Base-by-base conservation (phyloP, 2,329 filamentous ascomycete genomes). In the Exserohilum turcica region DNA sequence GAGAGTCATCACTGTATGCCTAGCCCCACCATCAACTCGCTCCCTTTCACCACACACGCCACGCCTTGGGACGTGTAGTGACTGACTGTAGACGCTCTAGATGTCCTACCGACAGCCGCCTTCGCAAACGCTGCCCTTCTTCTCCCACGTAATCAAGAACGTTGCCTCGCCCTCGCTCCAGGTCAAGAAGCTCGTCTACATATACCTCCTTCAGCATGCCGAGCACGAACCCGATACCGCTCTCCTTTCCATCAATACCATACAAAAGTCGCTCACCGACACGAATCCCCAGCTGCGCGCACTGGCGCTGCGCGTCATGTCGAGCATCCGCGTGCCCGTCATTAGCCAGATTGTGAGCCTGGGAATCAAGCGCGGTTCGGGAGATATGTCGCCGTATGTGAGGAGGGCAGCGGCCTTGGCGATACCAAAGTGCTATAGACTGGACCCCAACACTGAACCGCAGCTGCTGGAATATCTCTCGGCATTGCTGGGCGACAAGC, bases 141-240 rank as follows among this genome's bases (percentile, higher is more conserved):
- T 99, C 81, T 96, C 93, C n/a, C 90, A 92, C 19, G 90, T 99
- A 49, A 91, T 99, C 74, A 99, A 99, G 79, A 99, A 97, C 66
- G 91, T 97, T 54, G 93, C 93, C 24, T 96, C 91, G 32, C 89
- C 92, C 12, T 96, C 92, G 67, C 83, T 97, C 66, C 92, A 96
- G 70, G 92, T 97, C 76, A 95, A 97, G 78, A 97, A 97, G 76
- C 86, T 99, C 50, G 94, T 99, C 58, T 99, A 99, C 80, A 96
- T 97, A 73, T 99, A 97, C 77, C 86, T 99, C 57, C 88, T 97
- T 56, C 91, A 47, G 73, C 92, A 99, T 82, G 94, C 94, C 73
- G 94, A 97, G 74, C 86, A 92, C 60, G 94, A 97, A 70, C 94
- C 93, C 52, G 94, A 99, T 76, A 89, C 97, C 39, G 92, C 94